Base-by-base conservation (phyloP, 257 asterid genomes). In the Rubia yunnanensis region DNA sequence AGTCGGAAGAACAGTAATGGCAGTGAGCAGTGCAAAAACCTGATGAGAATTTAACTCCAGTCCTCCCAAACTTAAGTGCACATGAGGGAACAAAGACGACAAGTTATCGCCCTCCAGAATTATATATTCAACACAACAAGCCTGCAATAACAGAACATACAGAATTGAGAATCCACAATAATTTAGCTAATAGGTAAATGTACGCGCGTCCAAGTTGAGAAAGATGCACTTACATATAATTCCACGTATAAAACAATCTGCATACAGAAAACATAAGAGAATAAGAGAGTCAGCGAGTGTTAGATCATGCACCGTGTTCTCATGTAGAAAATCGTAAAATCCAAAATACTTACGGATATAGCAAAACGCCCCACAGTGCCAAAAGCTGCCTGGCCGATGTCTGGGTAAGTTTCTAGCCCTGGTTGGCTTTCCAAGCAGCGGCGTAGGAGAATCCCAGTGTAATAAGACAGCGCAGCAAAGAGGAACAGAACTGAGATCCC, bases 351-450 rank as follows among this genome's bases (percentile, higher is more conserved):
- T 82, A 94, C 99, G 3, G 99, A 94, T 70, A 94, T 85, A 74
- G 73, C 69, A 54, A 88, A 52, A 61, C 98, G 95, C n/a, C 99
- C 99, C 3, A 55, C 20, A 2, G 82, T 79, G 36, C 99, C 99
- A 34, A 94, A 94, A 11, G 99, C 99, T 36, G 96, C 99, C 77
- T 90, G 96, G 70, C 99, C 99, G 63, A 94, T 88, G 73, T 94
- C 99, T 0, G 99, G 99, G 67, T 94, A 94, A 1, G 99, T 94
- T 64, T 82, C 91, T 17, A 94, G 95, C 27, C 96, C 99, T 0
- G 99, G 99, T 75, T 83, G 84, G 79, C 99, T 94, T 78, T 94
- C 99, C 81, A 90, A 81, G 72, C 99, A 90, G 70, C 49, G 57
- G 38, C 96, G 78, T 20, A 90, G 76, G 67, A 94, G 99, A 70